A percentile compares a stretch with the other conserved stretches of the same genome.
Conservation (phyloP, 495 filamentous ascomycete species). For the Hypoxylon trugodes region DNA sequence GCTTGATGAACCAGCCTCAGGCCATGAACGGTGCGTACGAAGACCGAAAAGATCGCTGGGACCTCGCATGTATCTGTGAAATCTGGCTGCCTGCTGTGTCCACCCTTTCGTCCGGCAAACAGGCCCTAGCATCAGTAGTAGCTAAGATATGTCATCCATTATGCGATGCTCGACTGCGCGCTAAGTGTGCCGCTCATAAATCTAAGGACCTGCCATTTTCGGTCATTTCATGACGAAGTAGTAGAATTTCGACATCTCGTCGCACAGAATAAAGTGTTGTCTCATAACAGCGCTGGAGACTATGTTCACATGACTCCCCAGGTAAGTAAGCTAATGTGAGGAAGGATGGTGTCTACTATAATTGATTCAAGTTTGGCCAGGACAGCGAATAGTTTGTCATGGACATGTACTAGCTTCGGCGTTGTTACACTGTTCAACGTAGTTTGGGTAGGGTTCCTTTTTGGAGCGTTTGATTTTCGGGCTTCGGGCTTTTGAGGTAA, state of each 20-base stretch:
- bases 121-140: slow-evolving; percentile 2
- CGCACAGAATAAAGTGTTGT: slow-evolving; percentile 15
- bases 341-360: slow-evolving; percentile 2
- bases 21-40: slow-evolving; percentile 1
- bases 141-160: slow-evolving; percentile 20
- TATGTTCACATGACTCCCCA: slow-evolving; percentile 30
- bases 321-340: neutral
- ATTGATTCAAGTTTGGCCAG: neutral
- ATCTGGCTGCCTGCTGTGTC: too few species aligned
- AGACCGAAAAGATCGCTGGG: neutral
- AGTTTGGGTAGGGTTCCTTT: neutral
- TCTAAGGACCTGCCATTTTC: slow-evolving; percentile 28
- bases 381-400: neutral
- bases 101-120: slow-evolving; percentile 18
- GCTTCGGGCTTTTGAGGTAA: slow-evolving; percentile 5
- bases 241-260: slow-evolving; percentile 17
- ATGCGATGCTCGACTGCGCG: slow-evolving; percentile 6
- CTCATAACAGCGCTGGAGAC: slow-evolving; percentile 10
- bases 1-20: slow-evolving; percentile 21
- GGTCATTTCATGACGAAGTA: slow-evolving; percentile 12
- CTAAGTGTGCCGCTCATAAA: slow-evolving; percentile 15
- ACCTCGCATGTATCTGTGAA: neutral
- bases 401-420: neutral
- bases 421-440: neutral
- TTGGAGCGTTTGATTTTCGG: neutral